Conservation (phyloP, 306 rosid genomes). For the Cucurbita pepo region DNA sequence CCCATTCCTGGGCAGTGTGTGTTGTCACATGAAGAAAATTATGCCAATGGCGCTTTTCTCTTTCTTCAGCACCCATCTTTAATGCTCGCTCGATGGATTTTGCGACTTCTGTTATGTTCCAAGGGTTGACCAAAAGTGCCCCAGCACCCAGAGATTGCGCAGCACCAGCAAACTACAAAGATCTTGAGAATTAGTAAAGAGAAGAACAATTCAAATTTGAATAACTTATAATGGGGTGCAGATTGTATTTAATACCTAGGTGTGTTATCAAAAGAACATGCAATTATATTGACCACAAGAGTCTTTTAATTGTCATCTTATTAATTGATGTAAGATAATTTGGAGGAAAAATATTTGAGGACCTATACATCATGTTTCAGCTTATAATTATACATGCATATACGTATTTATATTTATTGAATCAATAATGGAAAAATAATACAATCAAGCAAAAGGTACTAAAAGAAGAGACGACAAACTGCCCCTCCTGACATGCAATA, state of each 20-base stretch:
- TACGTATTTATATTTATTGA: background rate
- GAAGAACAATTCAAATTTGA: background rate
- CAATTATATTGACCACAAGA: background rate
- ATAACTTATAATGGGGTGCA: background rate
- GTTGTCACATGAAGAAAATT: constrained; percentile 61
- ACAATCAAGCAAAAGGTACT: too few relatives aligned
- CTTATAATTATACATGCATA: background rate
- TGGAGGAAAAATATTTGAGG: background rate
- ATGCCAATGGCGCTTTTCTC: constrained; percentile 76
- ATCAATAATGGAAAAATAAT: too few relatives aligned
- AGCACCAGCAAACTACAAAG: constrained; percentile 90
- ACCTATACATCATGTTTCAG: background rate
- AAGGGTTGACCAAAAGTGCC: constrained; percentile 84
- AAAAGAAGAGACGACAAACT: too few relatives aligned
- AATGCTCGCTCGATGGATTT: constrained; percentile 57
- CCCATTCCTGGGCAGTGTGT: constrained; percentile 99
- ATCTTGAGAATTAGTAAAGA: constrained; percentile 5
- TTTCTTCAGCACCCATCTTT: constrained; percentile 48
- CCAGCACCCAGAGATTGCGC: constrained; percentile 98
- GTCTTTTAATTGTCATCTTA: background rate
- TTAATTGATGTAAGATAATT: background rate
- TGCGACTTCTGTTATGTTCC: constrained; percentile 90
- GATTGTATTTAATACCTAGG: background rate
- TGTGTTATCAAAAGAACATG: background rate
- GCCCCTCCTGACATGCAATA: too few relatives aligned